Evolutionary conservation across 805 yeast species (phyloP).

Genomic region (Yamadazyma endophytica): DNA sequence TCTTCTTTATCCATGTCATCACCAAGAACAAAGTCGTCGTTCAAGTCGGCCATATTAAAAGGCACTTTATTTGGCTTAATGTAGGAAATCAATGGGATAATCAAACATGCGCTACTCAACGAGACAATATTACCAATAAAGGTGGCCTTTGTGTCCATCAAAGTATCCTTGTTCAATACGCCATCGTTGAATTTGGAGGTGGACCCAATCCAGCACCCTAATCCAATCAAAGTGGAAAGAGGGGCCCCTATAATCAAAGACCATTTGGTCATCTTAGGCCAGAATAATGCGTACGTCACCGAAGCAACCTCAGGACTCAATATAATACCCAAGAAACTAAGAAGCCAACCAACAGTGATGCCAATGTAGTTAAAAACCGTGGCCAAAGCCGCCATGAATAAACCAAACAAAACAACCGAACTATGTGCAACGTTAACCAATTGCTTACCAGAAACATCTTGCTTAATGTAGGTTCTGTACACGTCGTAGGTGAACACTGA

Average conservation of each 20-base stretch:
- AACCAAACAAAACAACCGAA: constrained; percentile 18
- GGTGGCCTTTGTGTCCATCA: constrained; percentile 36
- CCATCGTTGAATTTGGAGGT: constrained; percentile 32
- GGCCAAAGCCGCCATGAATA: constrained; percentile 17
- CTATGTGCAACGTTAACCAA: constrained; percentile 19
- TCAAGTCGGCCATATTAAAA: constrained; percentile 6
- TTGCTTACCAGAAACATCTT: constrained; percentile 18
- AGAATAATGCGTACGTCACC: constrained; percentile 18
- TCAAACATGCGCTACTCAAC: constrained; percentile 30
- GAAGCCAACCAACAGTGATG: constrained; percentile 33
- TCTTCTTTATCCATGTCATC: constrained; percentile 11
- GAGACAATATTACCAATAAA: constrained; percentile 39
- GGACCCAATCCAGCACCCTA: constrained; percentile 33
- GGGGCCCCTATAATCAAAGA: constrained; percentile 38
- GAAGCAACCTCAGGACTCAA: constrained; percentile 25
- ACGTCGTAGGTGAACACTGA: constrained; percentile 26
- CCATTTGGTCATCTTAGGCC: constrained; percentile 28
- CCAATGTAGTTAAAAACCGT: constrained; percentile 11
- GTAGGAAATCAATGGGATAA: constrained; percentile 5
- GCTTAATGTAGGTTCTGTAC: constrained; percentile 21
- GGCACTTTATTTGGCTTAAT: constrained; percentile 8
- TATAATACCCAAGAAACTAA: constrained; percentile 26
- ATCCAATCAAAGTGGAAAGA: constrained; percentile 31
- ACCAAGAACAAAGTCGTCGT: constrained; percentile 6
- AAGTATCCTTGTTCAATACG: constrained; percentile 26